Evolutionary conservation across 129 eudicot genomes (phyloP).

Genomic region (Tagetes patula): DNA sequence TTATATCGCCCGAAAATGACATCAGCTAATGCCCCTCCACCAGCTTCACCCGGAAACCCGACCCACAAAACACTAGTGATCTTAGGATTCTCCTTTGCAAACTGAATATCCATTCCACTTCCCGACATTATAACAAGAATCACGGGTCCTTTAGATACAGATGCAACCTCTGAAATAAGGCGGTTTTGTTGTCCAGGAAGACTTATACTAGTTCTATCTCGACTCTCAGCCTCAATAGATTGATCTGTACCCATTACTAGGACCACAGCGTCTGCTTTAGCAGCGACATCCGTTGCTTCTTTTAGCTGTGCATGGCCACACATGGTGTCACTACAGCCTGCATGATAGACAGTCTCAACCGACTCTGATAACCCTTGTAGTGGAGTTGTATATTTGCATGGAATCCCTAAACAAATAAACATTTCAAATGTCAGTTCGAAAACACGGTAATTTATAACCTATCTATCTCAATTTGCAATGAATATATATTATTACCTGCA

Average conservation of each 20-base stretch:
- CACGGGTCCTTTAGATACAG: conserved; percentile 31
- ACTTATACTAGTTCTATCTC: conserved; percentile 33
- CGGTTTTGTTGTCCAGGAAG: conserved; percentile 46
- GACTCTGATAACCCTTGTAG: conserved; percentile 38
- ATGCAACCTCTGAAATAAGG: conserved; percentile 39
- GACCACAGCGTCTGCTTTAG: conserved; percentile 35
- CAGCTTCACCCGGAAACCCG: conserved; percentile 57
- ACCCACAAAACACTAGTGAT: conserved; percentile 50
- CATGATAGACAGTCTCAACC: conserved; percentile 16
- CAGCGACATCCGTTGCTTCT: conserved; percentile 32
- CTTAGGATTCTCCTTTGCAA: conserved; percentile 35
- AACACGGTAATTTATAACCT: background rate
- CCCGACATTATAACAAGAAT: conserved; percentile 46
- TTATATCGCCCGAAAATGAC: conserved; percentile 43
- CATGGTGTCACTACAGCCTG: conserved; percentile 30
- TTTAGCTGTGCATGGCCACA: conserved; percentile 19
- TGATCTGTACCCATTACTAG: conserved; percentile 46
- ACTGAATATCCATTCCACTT: conserved; percentile 42
- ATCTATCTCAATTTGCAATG: no score
- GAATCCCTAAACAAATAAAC: conserved; percentile 22
- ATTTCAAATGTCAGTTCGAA: background rate
- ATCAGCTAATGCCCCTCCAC: conserved; percentile 53
- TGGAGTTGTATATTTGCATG: conserved; percentile 45
- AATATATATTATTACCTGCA: conserved; percentile 28
- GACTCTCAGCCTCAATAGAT: conserved; percentile 36